Conservation (phyloP, 352 stramenopile species). For the Pythium volutum region DNA sequence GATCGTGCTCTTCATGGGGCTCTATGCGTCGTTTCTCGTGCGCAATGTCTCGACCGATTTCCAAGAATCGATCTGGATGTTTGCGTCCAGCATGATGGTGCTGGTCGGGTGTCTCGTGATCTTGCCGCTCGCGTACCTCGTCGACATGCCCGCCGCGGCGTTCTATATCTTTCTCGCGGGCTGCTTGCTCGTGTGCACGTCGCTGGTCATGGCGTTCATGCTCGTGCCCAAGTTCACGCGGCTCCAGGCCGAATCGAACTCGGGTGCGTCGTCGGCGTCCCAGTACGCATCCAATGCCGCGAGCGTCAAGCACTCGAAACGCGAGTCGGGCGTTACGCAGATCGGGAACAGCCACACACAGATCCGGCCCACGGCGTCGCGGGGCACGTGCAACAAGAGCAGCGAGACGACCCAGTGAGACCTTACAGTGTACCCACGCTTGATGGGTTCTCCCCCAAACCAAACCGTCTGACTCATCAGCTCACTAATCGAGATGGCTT, state of each 20-base stretch:
- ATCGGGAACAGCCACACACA: neutral
- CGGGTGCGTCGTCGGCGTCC: neutral
- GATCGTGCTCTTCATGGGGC: constrained; percentile 25
- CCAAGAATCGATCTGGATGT: constrained; percentile 40
- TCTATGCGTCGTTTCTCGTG: constrained; percentile 22
- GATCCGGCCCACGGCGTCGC: neutral
- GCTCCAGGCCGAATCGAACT: constrained; percentile 3
- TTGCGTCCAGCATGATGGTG: constrained; percentile 23
- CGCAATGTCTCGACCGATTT: constrained; percentile 36
- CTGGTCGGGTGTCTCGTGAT: constrained; percentile 25
- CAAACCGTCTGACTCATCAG: no score
- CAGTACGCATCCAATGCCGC: neutral
- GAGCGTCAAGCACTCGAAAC: neutral
- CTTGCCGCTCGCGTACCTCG: constrained; percentile 29
- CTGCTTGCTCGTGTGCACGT: constrained; percentile 20
- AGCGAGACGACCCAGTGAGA: neutral
- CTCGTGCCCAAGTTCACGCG: constrained; percentile 22
- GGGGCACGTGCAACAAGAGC: neutral
- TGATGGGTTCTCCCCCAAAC: no score
- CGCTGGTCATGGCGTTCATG: constrained; percentile 30
- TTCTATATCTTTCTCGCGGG: constrained; percentile 27
- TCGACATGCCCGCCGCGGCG: constrained; percentile 17
- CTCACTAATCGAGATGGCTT: no score
- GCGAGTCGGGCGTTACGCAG: neutral
- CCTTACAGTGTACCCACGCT: neutral